Base-by-base conservation (phyloP, 345 rosid genomes). In the Heritiera littoralis region DNA sequence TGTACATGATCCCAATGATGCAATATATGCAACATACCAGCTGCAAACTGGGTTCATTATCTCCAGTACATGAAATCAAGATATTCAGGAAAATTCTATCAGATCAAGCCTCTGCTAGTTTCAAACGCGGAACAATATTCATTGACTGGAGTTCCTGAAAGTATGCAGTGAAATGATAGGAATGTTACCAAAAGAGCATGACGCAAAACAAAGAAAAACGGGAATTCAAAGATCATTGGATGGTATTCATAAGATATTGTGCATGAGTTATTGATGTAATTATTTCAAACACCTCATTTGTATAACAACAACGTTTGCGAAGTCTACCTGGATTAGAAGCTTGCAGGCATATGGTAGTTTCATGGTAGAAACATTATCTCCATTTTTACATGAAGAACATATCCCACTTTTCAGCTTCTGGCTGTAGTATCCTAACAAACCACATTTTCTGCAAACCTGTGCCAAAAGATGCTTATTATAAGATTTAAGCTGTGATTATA, bases 311-410 rank as follows among this genome's bases (percentile, higher is more conserved):
- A 71, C 35, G 28, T 72, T 38, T 18, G 13, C 14, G 28, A 23
- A 60, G 28, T 54, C 69, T 81, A 95, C 96, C 98, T 93, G 99
- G 68, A 92, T 78, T 67, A 95, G 85, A 80, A 95, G 99, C 89
- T 93, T 95, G 98, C 98, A 91, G 1, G 99, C 98, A 67, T 93
- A 93, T 7, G 99, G 97, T 35, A 95, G 87, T 79, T 90, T 92
- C 96, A 92, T 87, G 7, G 92, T 92, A 30, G 98, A 89, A 79
- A 95, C 86, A 65, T 90, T 87, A 65, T 91, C 92, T 12, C 99
- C 99, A 41, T 81, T 90, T 86, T 89, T 92, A 86, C 99, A 93
- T 4, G 89, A 83, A 55, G 98, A 83, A 85, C 99, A 95, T 55
- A 90, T 79, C 74, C 90, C 96, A 28, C 90, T 80, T 81, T 88